Evolutionary conservation across 2,329 filamentous ascomycete genomes (phyloP), one percentile per base, ranked within the genome.

Genomic region (Corynespora cassiicola): DNA sequence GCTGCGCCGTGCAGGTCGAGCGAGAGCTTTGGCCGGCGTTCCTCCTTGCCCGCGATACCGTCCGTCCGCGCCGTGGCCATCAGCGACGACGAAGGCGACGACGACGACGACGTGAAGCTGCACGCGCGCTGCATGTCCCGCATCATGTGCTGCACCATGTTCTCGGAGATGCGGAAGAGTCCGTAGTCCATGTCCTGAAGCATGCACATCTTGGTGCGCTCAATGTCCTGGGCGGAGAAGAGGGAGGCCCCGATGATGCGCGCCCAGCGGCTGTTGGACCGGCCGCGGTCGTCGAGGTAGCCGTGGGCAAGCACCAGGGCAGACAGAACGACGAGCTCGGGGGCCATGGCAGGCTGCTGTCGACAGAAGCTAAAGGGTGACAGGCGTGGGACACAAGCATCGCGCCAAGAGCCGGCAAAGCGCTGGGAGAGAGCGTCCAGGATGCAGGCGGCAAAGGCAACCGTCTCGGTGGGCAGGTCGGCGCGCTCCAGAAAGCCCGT

Each of bases 381-480:
- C 27, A 51, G 31, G 33, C 44, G 45, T 7, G 54, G 46, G 23
- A 46, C 36, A 17, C 58, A 49, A 26, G 51, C 52, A 24, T 62
- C 50, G 1, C 56, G 50, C 64, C 63, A 70, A 24, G 50, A 47
- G 11, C 40, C 35, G 9, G 58, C 59, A 42, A 71, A 71, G 22
- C 53, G 57, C 17, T 43, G 42, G 19, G 58, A 63, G 25, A 71
- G 47, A 1, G 57, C 53, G 39, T 70, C 65, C 11, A 71, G 56
- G 29, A 71, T 55, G 32, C 68, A 71, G 2, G 61, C 66, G 10
- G 65, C 56, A 43, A 69, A 68, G 18, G 63, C 68, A 30, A 70
- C 42, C 14, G 65, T 57, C 32, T 68, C 63, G 26, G 61, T 48
- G 3, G 66, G 58, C 30, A 69, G 54, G 5, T 50, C 43, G 19